phyloP scores from a whole-genome alignment of 1,139 yeast genomes.

The Candida smagusa region DNA sequence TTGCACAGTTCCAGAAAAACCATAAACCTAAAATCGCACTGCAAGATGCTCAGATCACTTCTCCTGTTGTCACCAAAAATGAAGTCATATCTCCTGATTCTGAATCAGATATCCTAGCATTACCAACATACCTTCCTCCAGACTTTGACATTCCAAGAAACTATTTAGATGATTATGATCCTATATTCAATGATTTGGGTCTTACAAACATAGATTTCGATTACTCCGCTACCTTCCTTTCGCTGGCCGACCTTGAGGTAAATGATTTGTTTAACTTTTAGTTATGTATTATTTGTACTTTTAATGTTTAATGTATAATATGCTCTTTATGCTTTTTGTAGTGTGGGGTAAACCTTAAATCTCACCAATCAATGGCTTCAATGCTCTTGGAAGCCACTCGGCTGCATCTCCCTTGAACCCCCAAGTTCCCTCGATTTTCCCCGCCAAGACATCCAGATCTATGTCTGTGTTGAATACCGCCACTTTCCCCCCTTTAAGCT shows the following conservation, averaged over 20 bases:
- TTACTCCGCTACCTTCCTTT: neutral
- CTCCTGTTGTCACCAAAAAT: neutral
- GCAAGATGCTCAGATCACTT: neutral
- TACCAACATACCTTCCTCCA: neutral
- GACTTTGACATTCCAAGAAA: neutral
- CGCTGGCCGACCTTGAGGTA: constrained; percentile 1
- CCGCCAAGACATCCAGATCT: constrained; percentile 39
- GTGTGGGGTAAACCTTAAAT: neutral
- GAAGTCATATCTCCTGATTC: neutral
- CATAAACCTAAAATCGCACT: neutral
- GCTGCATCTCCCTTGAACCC: constrained; percentile 83
- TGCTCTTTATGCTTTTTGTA: too few relatives aligned
- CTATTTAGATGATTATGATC: neutral
- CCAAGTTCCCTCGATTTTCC: constrained; percentile 52
- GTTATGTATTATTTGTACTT: too few relatives aligned
- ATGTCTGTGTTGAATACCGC: constrained; percentile 78
- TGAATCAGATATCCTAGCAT: neutral
- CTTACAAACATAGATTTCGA: neutral
- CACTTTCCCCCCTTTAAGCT: constrained; percentile 70
- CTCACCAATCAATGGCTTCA: constrained; percentile 47
- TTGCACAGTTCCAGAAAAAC: constrained; percentile 10
- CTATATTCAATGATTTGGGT: neutral
- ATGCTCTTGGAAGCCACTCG: constrained; percentile 59
- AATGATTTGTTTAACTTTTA: neutral
- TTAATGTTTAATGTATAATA: neutral